Percentiles rank a stretch among this genome's conserved stretches.
Conservation (phyloP, 2,329 filamentous ascomycete species). For the Calycina marina region DNA sequence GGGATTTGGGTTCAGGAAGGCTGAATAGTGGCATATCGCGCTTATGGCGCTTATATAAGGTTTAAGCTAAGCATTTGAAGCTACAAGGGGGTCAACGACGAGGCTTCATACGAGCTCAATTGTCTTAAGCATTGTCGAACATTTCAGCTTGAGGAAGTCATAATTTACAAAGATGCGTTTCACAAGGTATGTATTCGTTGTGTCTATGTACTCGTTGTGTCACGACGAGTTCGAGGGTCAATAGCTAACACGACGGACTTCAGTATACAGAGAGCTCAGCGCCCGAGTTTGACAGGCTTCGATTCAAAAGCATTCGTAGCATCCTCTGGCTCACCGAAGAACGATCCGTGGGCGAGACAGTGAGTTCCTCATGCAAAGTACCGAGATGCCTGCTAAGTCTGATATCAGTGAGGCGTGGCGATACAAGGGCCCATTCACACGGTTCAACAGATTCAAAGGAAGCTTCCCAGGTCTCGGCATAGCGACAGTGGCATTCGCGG, state of each 20-base stretch:
- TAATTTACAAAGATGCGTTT: constrained; percentile 18
- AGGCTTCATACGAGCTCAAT: no score
- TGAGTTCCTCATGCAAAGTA: constrained; percentile 29
- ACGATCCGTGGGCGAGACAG: constrained; percentile 54
- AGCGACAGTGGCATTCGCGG: constrained; percentile 78
- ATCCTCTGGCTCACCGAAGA: constrained; percentile 44
- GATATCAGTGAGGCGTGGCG: constrained; percentile 88
- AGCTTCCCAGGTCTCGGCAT: constrained; percentile 85
- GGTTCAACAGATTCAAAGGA: constrained; percentile 77
- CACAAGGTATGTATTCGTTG: constrained; percentile 17
- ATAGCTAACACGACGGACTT: constrained; percentile 7
- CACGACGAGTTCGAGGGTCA: neutral
- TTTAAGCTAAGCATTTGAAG: no score
- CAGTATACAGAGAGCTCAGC: constrained; percentile 23
- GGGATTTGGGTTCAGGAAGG: no score
- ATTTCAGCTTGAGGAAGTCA: constrained; percentile 1
- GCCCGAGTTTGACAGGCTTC: constrained; percentile 81
- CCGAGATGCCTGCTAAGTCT: constrained; percentile 5
- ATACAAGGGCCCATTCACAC: constrained; percentile 76
- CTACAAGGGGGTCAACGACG: no score
- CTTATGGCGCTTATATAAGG: no score
- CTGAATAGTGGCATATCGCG: no score
- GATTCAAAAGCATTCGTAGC: constrained; percentile 68
- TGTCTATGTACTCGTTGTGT: no score
- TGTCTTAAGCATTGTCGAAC: neutral